Evolutionary conservation across 352 stramenopile genomes (phyloP).

Genomic region (Paralagenidium karlingii): DNA sequence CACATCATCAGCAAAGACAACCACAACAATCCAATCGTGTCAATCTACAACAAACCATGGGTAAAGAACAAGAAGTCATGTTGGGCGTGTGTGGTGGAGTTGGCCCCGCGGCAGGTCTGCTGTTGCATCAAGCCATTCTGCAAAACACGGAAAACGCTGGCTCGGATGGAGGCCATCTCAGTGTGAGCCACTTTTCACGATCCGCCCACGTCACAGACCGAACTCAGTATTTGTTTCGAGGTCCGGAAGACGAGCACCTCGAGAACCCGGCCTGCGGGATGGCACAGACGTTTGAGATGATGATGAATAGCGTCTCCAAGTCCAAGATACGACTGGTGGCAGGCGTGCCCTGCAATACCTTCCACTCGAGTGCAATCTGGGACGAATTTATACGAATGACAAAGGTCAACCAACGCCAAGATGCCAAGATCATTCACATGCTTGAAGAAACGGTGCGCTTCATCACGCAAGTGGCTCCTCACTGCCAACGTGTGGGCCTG

Average conservation of each 20-base stretch:
- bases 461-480: slow-evolving; percentile 27
- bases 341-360: slow-evolving; percentile 65
- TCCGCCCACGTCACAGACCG: slow-evolving; percentile 68
- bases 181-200: slow-evolving; percentile 57
- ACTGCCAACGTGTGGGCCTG: slow-evolving; percentile 33
- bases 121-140: slow-evolving; percentile 63
- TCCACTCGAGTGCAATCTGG: slow-evolving; percentile 59
- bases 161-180: slow-evolving; percentile 48
- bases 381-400: slow-evolving; percentile 39
- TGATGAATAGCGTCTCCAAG: slow-evolving; percentile 24
- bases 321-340: slow-evolving; percentile 28
- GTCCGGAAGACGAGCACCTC: slow-evolving; percentile 1
- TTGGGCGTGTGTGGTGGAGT: slow-evolving; percentile 66
- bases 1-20: too few species aligned
- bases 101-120: slow-evolving; percentile 44
- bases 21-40: too few species aligned
- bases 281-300: slow-evolving; percentile 62
- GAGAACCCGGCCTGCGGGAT: slow-evolving; percentile 65
- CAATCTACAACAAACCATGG: too few species aligned
- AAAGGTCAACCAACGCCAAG: slow-evolving; percentile 19
- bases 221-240: slow-evolving; percentile 40
- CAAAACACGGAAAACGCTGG: slow-evolving; percentile 51
- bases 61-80: slow-evolving; percentile 10
- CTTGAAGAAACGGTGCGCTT: slow-evolving; percentile 54
- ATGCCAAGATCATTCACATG: slow-evolving; percentile 41